Evolutionary conservation across 164 flowering plant genomes (phyloP).

Genomic region (Amborella trichopoda): DNA sequence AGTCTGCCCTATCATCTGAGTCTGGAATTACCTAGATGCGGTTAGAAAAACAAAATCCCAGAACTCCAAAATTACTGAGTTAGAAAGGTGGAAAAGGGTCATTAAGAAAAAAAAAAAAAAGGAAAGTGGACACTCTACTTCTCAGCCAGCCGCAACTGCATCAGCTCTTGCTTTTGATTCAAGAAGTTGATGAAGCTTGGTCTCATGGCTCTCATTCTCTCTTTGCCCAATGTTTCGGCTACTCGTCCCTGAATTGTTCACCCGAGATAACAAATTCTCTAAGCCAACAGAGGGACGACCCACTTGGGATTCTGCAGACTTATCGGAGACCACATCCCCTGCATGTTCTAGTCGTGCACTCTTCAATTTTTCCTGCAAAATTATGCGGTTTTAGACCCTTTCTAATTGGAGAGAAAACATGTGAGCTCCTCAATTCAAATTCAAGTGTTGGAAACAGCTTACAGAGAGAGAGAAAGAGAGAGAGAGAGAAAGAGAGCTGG

Average conservation of each 20-base stretch:
- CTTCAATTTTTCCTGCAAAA: conserved; percentile 52
- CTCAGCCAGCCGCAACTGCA: conserved; percentile 86
- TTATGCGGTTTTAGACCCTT: not conserved
- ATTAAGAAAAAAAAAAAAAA: too few species aligned
- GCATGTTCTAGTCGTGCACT: conserved; percentile 18
- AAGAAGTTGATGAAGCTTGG: conserved; percentile 74
- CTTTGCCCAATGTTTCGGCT: conserved; percentile 17
- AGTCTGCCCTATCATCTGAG: too few species aligned
- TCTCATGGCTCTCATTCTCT: conserved; percentile 39
- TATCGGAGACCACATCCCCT: conserved; percentile 14
- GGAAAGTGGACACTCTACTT: too few species aligned
- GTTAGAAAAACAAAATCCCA: too few species aligned
- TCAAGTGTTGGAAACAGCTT: not conserved
- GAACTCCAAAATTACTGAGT: too few species aligned
- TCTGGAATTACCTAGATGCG: too few species aligned
- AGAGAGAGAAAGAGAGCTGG: not conserved
- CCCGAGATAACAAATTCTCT: conserved; percentile 66
- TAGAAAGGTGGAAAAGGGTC: too few species aligned
- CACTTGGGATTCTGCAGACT: conserved; percentile 18
- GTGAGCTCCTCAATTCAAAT: not conserved
- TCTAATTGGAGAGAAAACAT: not conserved
- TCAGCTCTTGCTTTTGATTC: conserved; percentile 62
- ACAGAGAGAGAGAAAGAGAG: not conserved
- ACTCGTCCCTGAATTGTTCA: conserved; percentile 38
- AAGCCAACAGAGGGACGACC: conserved; percentile 25